Percentiles rank a stretch among this genome's conserved stretches.
Conservation (phyloP, 805 yeast species). For the Cyberlindnera petersonii region DNA sequence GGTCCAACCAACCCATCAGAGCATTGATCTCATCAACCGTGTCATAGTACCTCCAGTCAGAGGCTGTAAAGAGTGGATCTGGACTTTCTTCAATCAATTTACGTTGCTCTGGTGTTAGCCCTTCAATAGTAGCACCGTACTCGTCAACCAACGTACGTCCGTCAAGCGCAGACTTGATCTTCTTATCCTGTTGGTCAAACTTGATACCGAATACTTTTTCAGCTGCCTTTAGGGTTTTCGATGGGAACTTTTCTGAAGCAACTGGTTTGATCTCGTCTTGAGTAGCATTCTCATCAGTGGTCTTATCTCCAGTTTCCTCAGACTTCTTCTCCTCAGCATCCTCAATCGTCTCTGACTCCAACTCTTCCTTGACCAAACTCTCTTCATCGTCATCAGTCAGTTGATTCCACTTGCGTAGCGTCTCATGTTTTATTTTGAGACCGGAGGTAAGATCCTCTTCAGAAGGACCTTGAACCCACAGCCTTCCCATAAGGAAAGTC, state of each 20-base stretch:
- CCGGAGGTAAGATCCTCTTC: conserved; percentile 40
- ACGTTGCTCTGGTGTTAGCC: conserved; percentile 38
- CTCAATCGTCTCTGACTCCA: conserved; percentile 14
- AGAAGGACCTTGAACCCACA: conserved; percentile 90
- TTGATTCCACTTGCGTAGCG: conserved; percentile 29
- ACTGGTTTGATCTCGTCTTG: conserved; percentile 18
- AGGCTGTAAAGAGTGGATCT: conserved; percentile 45
- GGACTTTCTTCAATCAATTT: conserved; percentile 67
- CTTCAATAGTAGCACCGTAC: conserved; percentile 32
- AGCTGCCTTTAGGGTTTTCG: conserved; percentile 23
- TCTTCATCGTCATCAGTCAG: conserved; percentile 3
- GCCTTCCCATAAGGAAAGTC: conserved; percentile 71
- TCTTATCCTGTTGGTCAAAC: conserved; percentile 41
- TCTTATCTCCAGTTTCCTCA: conserved; percentile 19
- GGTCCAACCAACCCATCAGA: conserved; percentile 64
- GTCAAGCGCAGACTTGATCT: conserved; percentile 49
- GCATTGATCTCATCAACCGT: conserved; percentile 50
- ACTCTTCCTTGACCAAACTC: conserved; percentile 19
- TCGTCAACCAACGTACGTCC: conserved; percentile 35
- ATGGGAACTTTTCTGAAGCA: conserved; percentile 10
- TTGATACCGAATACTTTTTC: conserved; percentile 21
- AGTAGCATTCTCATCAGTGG: conserved; percentile 26
- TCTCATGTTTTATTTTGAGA: conserved; percentile 29
- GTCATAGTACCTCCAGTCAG: conserved; percentile 73
- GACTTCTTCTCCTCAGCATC: conserved; percentile 19